Percentiles rank a stretch among this genome's conserved stretches.
phyloP scores from a whole-genome alignment of 2,329 filamentous ascomycete species.

The Rosellinia necatrix region DNA sequence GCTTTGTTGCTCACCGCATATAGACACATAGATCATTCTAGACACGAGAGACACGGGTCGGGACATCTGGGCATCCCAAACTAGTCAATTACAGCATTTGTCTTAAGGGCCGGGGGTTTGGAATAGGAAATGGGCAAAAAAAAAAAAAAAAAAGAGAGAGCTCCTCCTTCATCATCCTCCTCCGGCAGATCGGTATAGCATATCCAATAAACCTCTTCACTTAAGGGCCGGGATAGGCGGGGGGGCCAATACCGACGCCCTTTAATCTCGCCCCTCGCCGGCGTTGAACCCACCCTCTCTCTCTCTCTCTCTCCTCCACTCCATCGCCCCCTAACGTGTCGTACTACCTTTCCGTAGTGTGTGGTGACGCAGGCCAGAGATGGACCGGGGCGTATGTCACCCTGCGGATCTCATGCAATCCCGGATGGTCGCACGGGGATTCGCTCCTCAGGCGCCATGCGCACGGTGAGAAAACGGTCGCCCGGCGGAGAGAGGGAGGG shows the following conservation, averaged over 20 bases:
- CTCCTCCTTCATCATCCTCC: no score
- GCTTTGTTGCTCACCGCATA: slow-evolving; percentile 8
- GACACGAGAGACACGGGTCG: slow-evolving; percentile 20
- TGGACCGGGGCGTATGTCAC: slow-evolving; percentile 10
- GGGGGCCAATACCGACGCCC: slow-evolving; percentile 3
- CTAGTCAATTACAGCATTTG: slow-evolving; percentile 20
- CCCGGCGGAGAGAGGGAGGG: no score
- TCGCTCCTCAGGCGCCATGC: neutral
- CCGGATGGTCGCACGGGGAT: slow-evolving; percentile 12
- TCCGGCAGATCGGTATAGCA: slow-evolving; percentile 6
- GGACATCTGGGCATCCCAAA: slow-evolving; percentile 11
- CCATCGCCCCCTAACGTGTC: no score
- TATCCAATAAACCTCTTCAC: slow-evolving; percentile 16
- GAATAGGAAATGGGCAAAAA: neutral
- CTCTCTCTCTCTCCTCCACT: neutral
- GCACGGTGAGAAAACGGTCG: slow-evolving; percentile 17
- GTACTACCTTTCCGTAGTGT: no score
- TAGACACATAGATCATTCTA: slow-evolving; percentile 26
- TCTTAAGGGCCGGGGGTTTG: slow-evolving; percentile 15
- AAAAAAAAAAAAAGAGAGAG: no score
- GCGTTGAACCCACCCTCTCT: neutral
- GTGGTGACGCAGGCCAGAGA: slow-evolving; percentile 4
- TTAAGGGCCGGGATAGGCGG: slow-evolving; percentile 16
- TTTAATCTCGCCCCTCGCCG: slow-evolving; percentile 20
- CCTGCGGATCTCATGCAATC: neutral